Evolutionary conservation across 768 basidiomycete genomes (phyloP), one percentile per base, ranked within the genome.

Genomic region (Calocybe cyanea): DNA sequence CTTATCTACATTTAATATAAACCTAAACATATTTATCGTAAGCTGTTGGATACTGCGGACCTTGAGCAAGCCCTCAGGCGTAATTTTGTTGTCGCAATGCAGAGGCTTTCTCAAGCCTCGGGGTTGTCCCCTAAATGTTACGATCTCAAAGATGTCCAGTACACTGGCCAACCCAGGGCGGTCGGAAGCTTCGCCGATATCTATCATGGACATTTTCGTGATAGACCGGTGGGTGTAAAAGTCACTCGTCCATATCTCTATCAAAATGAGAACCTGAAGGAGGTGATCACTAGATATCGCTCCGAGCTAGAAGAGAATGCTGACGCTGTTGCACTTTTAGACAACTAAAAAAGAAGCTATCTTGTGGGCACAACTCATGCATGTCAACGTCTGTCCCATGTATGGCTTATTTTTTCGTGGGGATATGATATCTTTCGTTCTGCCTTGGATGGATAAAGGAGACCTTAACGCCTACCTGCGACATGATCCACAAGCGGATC

Each of bases 361-460:
- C 14, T 20, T 52, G 14, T 52, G 50, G 50, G 43, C 41, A 3
- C 50, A 52, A 15, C 38, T 52, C 14, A 48, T 37, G 7, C 50
- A 52, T 25, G 21, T 25, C 1, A 52, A 52, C 46, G 52, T 71
- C 6, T 56, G 69, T 7, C 68, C 68, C 1, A 67, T 70, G 31
- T 63, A 62, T 15, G 68, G 70, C 1, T 39, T 63, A 7, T 51
- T 50, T 28, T 60, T 62, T 25, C 43, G 43, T 10, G 46, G 52
- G 15, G 48, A 46, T 3, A 53, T 63, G 21, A 43, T 67, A n/a
- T 65, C 63, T 41, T 59, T 67, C 25, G 62, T 68, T 4, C 63
- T 63, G 1, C 64, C 66, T 4, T 70, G 64, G 66, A 68, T 67
- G 67, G 57, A 65, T 31, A 59, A 63, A 37, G 68, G 68, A 0